Evolutionary conservation across 768 basidiomycete species (phyloP), one percentile per base, ranked within the genome.

Genomic region (Mycena epipterygia): DNA sequence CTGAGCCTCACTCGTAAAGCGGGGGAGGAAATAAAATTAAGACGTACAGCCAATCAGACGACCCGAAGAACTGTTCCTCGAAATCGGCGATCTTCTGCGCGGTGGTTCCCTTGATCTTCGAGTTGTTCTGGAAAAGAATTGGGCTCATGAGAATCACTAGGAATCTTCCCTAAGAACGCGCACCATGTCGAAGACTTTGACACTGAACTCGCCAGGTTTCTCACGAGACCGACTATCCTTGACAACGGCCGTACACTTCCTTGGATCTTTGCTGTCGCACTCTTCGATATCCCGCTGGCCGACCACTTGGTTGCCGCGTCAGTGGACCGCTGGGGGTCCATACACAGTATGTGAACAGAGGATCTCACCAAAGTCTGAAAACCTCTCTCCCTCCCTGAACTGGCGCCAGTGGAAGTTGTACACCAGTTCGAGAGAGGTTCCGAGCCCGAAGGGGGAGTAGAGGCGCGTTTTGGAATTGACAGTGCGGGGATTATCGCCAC

Each of bases 141-240:
- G 32, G 46, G 33, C 30, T 44, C 25, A 48, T 27, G n/a, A 52
- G 11, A n/a, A 33, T 25, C 25, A 27, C 21, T 66, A 39, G 56
- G 25, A 49, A 64, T 32, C 23, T 42, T 67, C 42, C 37, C 30
- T 23, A 32, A 41, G 25, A 39, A 30, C 23, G 41, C 69, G 30
- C 30, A 70, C 69, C 69, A 70, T 70, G 48, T 70, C 59, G 37
- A 70, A 57, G 51, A 70, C 56, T 49, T 70, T 64, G 55, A 70
- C 63, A 44, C 39, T 58, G 41, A 55, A 64, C 41, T 64, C 46
- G 32, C 52, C 64, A 41, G 69, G 64, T 58, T 70, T 70, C 64
- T 70, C 55, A 30, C 69, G 64, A 29, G 64, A 64, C n/a, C 59
- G 49, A 35, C 56, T 55, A 32, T 70, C 69, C 41, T 60, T 70